Evolutionary conservation across 768 basidiomycete genomes (phyloP).

Genomic region (Fistulinella prunicolor): DNA sequence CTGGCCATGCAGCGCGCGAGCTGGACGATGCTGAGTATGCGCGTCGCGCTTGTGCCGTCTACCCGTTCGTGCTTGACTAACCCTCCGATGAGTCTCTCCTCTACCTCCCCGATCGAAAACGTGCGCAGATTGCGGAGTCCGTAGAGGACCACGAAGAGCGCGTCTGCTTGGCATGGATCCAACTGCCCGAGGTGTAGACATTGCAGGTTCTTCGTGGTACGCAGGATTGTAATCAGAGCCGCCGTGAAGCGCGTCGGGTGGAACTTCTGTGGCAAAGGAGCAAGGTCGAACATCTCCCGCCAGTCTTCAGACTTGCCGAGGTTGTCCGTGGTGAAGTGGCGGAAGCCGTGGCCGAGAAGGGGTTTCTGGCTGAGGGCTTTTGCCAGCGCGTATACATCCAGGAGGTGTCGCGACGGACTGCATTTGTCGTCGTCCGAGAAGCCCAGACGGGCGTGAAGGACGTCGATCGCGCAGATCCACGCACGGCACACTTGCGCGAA

Average conservation of each 20-base stretch:
- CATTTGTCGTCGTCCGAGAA: conserved; percentile 16
- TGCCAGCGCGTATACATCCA: conserved; percentile 19
- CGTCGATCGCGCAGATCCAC: conserved; percentile 23
- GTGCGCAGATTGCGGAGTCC: conserved; percentile 9
- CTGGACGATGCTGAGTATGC: conserved; percentile 13
- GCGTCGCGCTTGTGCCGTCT: background rate
- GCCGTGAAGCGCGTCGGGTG: conserved; percentile 11
- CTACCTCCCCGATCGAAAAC: conserved; percentile 12
- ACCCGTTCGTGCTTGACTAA: background rate
- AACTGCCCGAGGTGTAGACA: conserved; percentile 12
- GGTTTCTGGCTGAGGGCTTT: conserved; percentile 17
- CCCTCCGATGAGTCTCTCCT: background rate
- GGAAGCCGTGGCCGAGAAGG: conserved; percentile 7
- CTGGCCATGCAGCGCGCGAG: conserved; percentile 17
- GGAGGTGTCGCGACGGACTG: background rate
- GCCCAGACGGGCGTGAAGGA: conserved; percentile 11
- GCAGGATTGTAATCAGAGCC: conserved; percentile 17
- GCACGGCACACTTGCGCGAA: conserved; percentile 26
- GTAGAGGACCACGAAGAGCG: conserved; percentile 9
- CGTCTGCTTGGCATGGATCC: conserved; percentile 9
- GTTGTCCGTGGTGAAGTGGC: conserved; percentile 19
- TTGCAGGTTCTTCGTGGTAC: conserved; percentile 16
- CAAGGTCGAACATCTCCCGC: background rate
- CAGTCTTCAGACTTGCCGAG: conserved; percentile 2
- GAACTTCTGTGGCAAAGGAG: background rate